Base-by-base conservation (phyloP, 2,329 filamentous ascomycete genomes). In the Pseudopithomyces chartarum region DNA sequence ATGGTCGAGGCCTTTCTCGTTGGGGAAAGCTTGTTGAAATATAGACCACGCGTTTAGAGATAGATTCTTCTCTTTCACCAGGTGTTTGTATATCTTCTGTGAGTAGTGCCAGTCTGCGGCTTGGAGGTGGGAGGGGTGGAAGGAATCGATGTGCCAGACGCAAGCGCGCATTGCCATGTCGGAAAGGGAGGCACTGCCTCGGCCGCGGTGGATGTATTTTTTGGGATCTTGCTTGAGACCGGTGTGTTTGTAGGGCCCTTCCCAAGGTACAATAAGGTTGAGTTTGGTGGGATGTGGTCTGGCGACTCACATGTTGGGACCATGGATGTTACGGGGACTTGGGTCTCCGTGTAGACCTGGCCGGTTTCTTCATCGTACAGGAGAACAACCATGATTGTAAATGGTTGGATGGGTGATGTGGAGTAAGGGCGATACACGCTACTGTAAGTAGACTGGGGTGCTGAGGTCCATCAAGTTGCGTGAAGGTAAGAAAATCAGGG, bases 41-140 rank as follows among this genome's bases (percentile, higher is more conserved):
- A 63, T 47, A 15, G 23, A 54, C 65, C 64, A 68, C 1, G 55
- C 53, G 36, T 61, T 58, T 22, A 61, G 61, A 4, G 63, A 60
- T 13, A 64, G 52, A 3, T 55, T 56, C 29, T 51, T 64, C 61
- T 52, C 62, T 10, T 48, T 23, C 36, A 62, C 58, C 32, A 69
- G 22, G 13, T 57, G 44, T 7, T 53, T 39, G 47, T 68, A 67
- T 10, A 69, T 59, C 3, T 19, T 56, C 36, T 55, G 42, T 5
- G 61, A 64, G 23, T 60, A 65, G 6, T 61, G 52, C 67, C 64
- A 68, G 6, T 58, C 59, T 5, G 63, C 63, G 54, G 56, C 65
- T 50, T 61, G 55, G 15, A 69, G 39, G 20, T 59, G 55, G 15
- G 58, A 61, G 2, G 61, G 54, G 22, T 53, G 43, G 51, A 69